phyloP scores from a whole-genome alignment of 2,329 filamentous ascomycete genomes.

The Daldinia sp. region DNA sequence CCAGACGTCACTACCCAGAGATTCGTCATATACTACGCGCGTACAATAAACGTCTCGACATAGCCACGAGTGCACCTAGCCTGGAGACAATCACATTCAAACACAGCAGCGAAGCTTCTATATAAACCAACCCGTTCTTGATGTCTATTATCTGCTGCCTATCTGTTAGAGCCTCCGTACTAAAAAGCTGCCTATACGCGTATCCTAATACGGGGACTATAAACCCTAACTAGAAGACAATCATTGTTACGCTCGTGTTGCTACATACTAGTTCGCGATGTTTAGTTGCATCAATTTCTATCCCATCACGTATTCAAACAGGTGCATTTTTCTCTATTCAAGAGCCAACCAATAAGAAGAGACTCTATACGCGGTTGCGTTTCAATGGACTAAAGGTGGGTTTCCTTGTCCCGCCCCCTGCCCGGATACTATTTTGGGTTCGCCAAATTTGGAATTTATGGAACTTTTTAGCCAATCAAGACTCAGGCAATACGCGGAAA shows the following conservation, averaged over 20 bases:
- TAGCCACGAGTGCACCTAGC: background rate
- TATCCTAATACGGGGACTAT: slow-evolving; percentile 1
- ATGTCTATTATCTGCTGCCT: background rate
- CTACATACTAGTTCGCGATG: slow-evolving; percentile 7
- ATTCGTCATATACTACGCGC: background rate
- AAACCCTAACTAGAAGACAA: background rate
- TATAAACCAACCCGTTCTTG: slow-evolving; percentile 11
- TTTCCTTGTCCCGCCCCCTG: background rate
- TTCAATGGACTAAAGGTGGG: background rate
- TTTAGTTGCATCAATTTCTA: slow-evolving; percentile 13
- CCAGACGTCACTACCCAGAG: background rate
- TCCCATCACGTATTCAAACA: background rate
- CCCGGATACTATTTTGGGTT: background rate
- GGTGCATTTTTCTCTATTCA: slow-evolving; percentile 1
- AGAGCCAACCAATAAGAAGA: slow-evolving; percentile 20
- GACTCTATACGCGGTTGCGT: slow-evolving; percentile 11
- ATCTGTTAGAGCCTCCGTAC: background rate
- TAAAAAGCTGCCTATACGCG: slow-evolving; percentile 12
- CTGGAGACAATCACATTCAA: background rate
- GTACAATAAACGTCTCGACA: background rate
- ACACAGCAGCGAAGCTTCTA: slow-evolving; percentile 1
- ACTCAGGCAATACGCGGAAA: slow-evolving; percentile 9
- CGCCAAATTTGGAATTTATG: slow-evolving; percentile 4
- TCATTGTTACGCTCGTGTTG: slow-evolving; percentile 3
- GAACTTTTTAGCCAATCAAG: slow-evolving; percentile 23